These are phyloP conservation scores for Yamadazyma sp. DNA, from an alignment of 805 yeast species.

Conservation along the genomic window DNA sequence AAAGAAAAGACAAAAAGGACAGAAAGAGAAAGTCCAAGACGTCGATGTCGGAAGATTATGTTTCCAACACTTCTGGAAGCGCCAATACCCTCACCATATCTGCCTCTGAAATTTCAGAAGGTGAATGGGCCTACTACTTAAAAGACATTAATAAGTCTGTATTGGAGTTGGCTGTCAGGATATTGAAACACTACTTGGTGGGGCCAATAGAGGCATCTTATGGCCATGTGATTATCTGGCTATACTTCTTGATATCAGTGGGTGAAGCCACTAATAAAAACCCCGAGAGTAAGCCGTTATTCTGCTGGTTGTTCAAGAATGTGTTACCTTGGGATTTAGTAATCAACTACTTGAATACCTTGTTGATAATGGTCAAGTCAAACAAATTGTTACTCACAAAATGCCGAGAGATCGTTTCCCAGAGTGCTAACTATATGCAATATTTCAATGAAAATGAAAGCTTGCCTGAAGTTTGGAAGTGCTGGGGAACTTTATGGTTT, in stretches of 20 bases:
- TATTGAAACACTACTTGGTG: constrained; percentile 60
- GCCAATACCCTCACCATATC: constrained; percentile 32
- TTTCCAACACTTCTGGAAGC: constrained; percentile 19
- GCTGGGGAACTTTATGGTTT: constrained; percentile 85
- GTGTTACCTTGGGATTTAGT: constrained; percentile 70
- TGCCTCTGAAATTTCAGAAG: constrained; percentile 34
- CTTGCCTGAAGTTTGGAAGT: constrained; percentile 76
- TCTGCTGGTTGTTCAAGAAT: constrained; percentile 51
- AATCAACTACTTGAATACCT: constrained; percentile 60
- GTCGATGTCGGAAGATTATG: constrained; percentile 18
- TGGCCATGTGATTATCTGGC: constrained; percentile 76
- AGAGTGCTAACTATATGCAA: constrained; percentile 42
- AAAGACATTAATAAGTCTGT: constrained; percentile 61
- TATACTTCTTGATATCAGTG: constrained; percentile 66
- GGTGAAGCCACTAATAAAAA: constrained; percentile 52
- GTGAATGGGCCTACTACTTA: constrained; percentile 59
- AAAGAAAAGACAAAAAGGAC: constrained; percentile 70
- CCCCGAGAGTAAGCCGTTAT: constrained; percentile 48
- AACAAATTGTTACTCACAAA: constrained; percentile 24
- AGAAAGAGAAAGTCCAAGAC: constrained; percentile 48
- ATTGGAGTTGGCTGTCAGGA: constrained; percentile 65
- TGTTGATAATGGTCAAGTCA: constrained; percentile 38
- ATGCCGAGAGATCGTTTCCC: constrained; percentile 20
- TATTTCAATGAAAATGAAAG: constrained; percentile 59
- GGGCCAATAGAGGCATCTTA: constrained; percentile 73